These are phyloP conservation scores for Alternaria sp. DNA, from an alignment of 2,329 filamentous ascomycete species.

Conservation along the genomic window DNA sequence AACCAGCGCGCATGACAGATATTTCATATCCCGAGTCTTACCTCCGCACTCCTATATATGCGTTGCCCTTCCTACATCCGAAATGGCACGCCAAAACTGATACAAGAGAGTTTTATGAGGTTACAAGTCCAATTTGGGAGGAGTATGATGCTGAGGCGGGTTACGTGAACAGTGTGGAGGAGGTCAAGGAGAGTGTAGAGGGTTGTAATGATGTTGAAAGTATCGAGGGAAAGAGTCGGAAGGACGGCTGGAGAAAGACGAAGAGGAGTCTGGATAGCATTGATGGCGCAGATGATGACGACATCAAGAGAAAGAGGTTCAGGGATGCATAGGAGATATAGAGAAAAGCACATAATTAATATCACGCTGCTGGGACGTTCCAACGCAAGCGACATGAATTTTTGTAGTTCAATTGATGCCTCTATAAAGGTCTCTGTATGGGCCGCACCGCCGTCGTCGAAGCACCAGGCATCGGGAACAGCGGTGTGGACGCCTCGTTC, in stretches of 20 bases:
- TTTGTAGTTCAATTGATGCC: background rate
- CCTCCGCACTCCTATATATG: conserved; percentile 19
- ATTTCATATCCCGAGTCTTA: conserved; percentile 20
- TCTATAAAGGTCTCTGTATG: conserved; percentile 23
- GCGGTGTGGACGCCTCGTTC: conserved; percentile 42
- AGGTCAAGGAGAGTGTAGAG: conserved; percentile 20
- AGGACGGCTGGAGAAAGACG: background rate
- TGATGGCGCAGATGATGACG: background rate
- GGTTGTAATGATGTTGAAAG: background rate
- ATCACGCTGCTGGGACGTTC: background rate
- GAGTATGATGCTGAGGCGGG: conserved; percentile 6
- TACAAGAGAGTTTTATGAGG: conserved; percentile 15
- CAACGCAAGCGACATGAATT: background rate
- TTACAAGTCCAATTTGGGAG: conserved; percentile 18
- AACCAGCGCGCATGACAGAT: conserved; percentile 1
- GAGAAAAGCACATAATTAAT: background rate
- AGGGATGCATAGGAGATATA: background rate
- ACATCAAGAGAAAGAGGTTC: background rate
- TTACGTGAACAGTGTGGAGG: conserved; percentile 2
- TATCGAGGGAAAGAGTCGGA: background rate
- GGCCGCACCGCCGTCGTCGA: conserved; percentile 6
- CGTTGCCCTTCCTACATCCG: conserved; percentile 21
- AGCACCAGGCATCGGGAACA: conserved; percentile 28
- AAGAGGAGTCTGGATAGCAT: conserved; percentile 2
- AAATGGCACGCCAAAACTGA: conserved; percentile 21